Evolutionary conservation across 2,329 filamentous ascomycete species (phyloP), one percentile per base, ranked within the genome.

Genomic region (Talaromyces amestolkiae): DNA sequence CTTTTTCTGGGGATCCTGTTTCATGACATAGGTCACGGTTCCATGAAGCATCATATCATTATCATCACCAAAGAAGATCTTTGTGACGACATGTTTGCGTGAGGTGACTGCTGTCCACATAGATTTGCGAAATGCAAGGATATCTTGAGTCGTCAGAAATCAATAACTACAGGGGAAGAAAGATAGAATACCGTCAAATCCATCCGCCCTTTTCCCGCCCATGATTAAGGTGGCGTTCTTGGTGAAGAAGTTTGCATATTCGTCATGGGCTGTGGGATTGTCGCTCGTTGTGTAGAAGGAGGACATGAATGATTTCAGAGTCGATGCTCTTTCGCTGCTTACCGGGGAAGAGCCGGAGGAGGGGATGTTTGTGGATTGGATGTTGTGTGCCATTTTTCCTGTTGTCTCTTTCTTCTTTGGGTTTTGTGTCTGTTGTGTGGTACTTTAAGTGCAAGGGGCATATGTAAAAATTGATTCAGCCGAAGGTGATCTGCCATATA

Each of bases 41-140:
- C 76, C 76, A 45, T 77, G 73, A 8, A 78, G 71, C 76, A 78
- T 78, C 58, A 78, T 70, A 68, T 78, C 76, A 54, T 75, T 65
- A 8, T 72, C 67, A 7, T 69, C 72, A 24, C 74, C 69, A 63
- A 78, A 78, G 53, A 70, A 78, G 60, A 77, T 70, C 17, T 69
- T 72, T 8, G 65, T 58, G 0, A 75, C 73, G 3, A 65, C 67
- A 63, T 78, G 76, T 63, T 70, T 71, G n/a, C 76, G 75, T 7
- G 71, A 70, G 2, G 71, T 70, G 24, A 78, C 75, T 56, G 76
- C 73, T 22, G 75, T 74, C 76, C 76, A 78, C 51, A 78, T 71
- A 1, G 72, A 70, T 37, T 77, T 75, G 56, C 76, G 74, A 35
- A 78, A 69, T 31, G 69, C 39, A 1, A 71, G 70, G 60, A 78